Evolutionary conservation across 2,329 filamentous ascomycete genomes (phyloP).

Genomic region (Lasiodiplodia gonubiensis): DNA sequence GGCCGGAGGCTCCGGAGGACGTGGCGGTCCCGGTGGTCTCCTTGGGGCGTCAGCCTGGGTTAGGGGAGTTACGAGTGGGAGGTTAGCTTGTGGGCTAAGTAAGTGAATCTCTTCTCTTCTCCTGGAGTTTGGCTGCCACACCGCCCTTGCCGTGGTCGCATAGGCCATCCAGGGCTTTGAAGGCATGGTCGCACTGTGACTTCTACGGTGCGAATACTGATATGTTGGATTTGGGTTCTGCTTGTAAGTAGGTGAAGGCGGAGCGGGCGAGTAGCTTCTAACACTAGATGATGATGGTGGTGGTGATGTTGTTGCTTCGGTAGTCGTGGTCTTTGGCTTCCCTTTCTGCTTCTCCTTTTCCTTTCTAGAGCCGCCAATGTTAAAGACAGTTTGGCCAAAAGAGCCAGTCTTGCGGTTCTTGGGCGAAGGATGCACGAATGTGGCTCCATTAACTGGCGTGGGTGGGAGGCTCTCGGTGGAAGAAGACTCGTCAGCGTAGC

Average conservation of each 20-base stretch:
- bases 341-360: slow-evolving; percentile 14
- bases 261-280: slow-evolving; percentile 16
- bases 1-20: slow-evolving; percentile 8
- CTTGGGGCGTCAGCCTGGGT: slow-evolving; percentile 9
- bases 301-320: background rate
- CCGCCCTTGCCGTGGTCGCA: background rate
- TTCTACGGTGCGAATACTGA: slow-evolving; percentile 7
- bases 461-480: slow-evolving; percentile 18
- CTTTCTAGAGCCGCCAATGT: slow-evolving; percentile 7
- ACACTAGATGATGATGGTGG: background rate
- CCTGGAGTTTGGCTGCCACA: background rate
- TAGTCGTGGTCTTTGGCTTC: background rate
- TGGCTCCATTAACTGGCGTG: slow-evolving; percentile 10
- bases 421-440: slow-evolving; percentile 6
- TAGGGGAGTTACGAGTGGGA: background rate
- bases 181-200: slow-evolving; percentile 3
- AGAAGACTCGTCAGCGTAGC: slow-evolving; percentile 6
- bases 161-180: background rate
- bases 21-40: slow-evolving; percentile 17
- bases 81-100: slow-evolving; percentile 13
- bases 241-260: background rate
- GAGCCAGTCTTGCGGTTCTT: slow-evolving; percentile 4
- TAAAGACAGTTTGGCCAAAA: background rate
- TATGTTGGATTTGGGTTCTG: background rate
- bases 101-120: slow-evolving; percentile 10